A percentile compares a stretch with the other conserved stretches of the same genome.
phyloP scores from a whole-genome alignment of 1,284 basidiomycete species.

The Cerrena zonata region DNA sequence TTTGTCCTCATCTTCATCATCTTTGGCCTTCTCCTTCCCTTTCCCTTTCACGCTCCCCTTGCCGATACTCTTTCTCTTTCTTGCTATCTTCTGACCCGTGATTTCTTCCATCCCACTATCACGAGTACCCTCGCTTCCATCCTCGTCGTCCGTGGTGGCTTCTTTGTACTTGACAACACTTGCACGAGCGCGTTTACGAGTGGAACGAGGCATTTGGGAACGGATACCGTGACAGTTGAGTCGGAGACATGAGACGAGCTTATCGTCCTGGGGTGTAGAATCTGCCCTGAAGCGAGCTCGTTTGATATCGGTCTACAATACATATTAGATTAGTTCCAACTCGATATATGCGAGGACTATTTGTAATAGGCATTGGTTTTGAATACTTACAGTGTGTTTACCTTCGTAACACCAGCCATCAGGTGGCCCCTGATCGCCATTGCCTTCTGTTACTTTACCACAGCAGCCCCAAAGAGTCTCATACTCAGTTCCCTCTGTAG shows the following conservation, averaged over 20 bases:
- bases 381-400: constrained; percentile 59
- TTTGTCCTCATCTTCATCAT: constrained; percentile 15
- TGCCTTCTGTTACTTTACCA: constrained; percentile 60
- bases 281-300: constrained; percentile 73
- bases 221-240: constrained; percentile 47
- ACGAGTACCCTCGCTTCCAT: constrained; percentile 25
- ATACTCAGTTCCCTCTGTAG: constrained; percentile 30
- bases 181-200: constrained; percentile 24
- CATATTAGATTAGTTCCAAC: neutral
- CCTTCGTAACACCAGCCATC: constrained; percentile 82
- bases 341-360: constrained; percentile 1
- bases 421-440: constrained; percentile 72
- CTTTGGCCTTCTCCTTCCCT: constrained; percentile 16
- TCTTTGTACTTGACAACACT: constrained; percentile 23
- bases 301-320: constrained; percentile 55
- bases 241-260: constrained; percentile 52
- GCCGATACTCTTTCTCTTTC: constrained; percentile 7
- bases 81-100: constrained; percentile 17
- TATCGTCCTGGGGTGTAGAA: constrained; percentile 62
- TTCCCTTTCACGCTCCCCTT: constrained; percentile 13
- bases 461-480: constrained; percentile 68
- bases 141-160: constrained; percentile 24
- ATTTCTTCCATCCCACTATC: constrained; percentile 33
- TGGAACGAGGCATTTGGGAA: constrained; percentile 25
- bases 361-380: neutral